Percentiles rank a stretch among this genome's conserved stretches.
These are phyloP conservation scores for Penicillium sp. DNA, from an alignment of 2,329 filamentous ascomycete genomes.

Conservation along the genomic window DNA sequence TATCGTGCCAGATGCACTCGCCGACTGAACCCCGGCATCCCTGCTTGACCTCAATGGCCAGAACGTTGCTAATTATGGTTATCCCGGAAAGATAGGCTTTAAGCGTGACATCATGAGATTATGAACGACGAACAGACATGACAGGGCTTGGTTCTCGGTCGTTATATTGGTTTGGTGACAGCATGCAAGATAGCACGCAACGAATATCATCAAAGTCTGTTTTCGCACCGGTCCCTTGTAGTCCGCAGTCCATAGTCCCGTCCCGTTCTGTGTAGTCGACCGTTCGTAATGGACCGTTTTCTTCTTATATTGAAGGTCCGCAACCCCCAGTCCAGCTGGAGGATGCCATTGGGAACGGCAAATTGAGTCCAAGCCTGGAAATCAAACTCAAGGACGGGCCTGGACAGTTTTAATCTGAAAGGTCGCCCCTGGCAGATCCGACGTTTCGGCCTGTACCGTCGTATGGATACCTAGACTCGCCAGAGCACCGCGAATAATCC, in stretches of 20 bases:
- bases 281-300: not conserved
- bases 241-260: not conserved
- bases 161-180: constrained; percentile 5
- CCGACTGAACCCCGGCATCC: constrained; percentile 3
- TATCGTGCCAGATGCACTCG: constrained; percentile 8
- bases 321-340: constrained; percentile 4
- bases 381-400: constrained; percentile 53
- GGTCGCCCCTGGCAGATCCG: constrained; percentile 77
- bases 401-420: constrained; percentile 91
- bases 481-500: constrained; percentile 84
- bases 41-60: constrained; percentile 14
- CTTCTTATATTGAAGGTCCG: not conserved
- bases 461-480: constrained; percentile 87
- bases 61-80: constrained; percentile 35
- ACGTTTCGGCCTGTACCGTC: constrained; percentile 84
- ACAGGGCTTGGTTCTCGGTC: constrained; percentile 14
- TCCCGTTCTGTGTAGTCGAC: not conserved
- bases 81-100: constrained; percentile 44
- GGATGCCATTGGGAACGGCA: not conserved
- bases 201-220: constrained; percentile 4
- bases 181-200: constrained; percentile 18
- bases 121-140: constrained; percentile 23
- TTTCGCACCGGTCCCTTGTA: not conserved
- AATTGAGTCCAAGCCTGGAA: constrained; percentile 5
- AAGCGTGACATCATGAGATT: constrained; percentile 29